A percentile compares a stretch with the other conserved stretches of the same genome.
phyloP scores from a whole-genome alignment of 305 asterid species.

The Fraxinus floribunda region DNA sequence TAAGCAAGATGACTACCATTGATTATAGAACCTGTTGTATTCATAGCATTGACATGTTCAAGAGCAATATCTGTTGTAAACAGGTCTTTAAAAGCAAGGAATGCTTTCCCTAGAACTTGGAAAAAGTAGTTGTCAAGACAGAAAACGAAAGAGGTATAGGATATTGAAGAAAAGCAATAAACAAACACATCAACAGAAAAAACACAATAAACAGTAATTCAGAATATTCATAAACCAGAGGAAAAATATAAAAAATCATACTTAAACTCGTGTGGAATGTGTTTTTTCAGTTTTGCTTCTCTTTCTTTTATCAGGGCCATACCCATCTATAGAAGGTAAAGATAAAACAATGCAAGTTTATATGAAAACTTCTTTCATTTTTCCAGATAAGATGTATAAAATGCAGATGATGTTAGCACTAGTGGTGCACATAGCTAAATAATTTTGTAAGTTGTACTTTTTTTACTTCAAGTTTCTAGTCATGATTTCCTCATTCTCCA shows the following conservation, averaged over 20 bases:
- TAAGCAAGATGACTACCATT: constrained; percentile 12
- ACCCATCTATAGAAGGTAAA: constrained; percentile 4
- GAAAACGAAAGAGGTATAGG: neutral
- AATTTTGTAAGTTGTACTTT: neutral
- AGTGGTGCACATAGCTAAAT: neutral
- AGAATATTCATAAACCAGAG: neutral
- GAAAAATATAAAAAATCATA: neutral
- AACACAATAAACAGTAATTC: neutral
- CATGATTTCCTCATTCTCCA: neutral
- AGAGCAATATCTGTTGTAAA: constrained; percentile 7
- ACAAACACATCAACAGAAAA: neutral
- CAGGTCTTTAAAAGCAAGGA: constrained; percentile 6
- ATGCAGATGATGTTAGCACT: constrained; percentile 5
- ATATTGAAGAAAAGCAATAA: constrained; percentile 1
- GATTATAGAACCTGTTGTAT: neutral
- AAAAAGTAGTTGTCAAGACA: neutral
- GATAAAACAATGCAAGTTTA: neutral
- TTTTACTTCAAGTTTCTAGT: neutral
- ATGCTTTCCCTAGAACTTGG: constrained; percentile 12
- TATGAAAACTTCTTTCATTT: neutral
- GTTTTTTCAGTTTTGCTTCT: neutral
- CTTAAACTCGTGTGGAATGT: neutral
- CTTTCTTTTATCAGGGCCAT: neutral
- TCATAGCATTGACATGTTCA: neutral
- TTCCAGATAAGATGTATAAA: neutral